Conservation (phyloP, 164 flowering plant genomes). For the Stephania yunnanensis region DNA sequence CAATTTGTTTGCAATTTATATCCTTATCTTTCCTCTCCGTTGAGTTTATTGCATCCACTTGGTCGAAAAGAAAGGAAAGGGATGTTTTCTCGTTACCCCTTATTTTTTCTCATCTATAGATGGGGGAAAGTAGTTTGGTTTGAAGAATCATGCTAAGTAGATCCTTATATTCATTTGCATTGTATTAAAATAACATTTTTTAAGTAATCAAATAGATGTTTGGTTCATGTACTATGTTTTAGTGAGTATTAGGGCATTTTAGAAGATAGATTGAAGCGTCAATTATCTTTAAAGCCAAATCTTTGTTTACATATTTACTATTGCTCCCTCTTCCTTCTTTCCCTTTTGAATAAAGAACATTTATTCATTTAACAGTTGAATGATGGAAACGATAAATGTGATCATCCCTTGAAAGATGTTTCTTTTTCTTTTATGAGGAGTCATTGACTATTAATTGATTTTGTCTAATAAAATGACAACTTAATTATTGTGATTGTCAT, state of each 20-base stretch:
- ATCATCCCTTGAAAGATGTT: not conserved
- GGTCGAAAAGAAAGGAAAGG: too few species aligned
- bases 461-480: not conserved
- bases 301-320: not conserved
- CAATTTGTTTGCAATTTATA: too few species aligned
- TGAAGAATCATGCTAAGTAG: too few species aligned
- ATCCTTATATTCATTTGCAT: too few species aligned
- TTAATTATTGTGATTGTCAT: not conserved
- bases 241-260: not conserved
- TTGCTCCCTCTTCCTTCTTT: not conserved
- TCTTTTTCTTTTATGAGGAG: not conserved
- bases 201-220: not conserved
- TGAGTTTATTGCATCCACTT: too few species aligned
- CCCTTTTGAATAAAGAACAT: not conserved
- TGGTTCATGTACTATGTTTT: too few species aligned
- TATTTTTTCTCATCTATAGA: too few species aligned
- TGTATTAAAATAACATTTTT: too few species aligned
- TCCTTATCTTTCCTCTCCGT: too few species aligned
- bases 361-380: slow-evolving; percentile 19
- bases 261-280: not conserved
- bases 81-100: too few species aligned
- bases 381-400: not conserved
- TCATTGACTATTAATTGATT: not conserved
- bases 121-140: too few species aligned
- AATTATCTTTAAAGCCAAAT: not conserved